Evolutionary conservation across 2,329 filamentous ascomycete genomes (phyloP).

Genomic region (Colletotrichum gloeosporioides): DNA sequence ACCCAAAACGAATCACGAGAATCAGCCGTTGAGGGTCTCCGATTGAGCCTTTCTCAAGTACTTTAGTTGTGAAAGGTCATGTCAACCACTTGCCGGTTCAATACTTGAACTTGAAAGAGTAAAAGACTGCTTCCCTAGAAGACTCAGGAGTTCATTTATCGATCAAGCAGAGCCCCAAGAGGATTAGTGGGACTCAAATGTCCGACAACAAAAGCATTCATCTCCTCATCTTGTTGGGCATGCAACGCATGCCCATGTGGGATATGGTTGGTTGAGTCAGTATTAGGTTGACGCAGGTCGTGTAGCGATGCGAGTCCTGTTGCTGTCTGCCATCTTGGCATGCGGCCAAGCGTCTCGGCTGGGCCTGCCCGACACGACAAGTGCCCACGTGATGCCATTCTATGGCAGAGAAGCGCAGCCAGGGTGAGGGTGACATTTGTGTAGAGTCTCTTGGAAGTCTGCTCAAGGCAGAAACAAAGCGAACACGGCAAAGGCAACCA

Average conservation of each 20-base stretch:
- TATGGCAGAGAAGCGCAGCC: neutral
- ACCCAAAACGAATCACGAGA: neutral
- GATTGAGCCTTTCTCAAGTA: neutral
- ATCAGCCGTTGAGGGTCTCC: neutral
- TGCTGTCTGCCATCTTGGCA: neutral
- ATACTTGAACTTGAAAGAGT: neutral
- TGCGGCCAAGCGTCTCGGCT: neutral
- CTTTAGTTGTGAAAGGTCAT: neutral
- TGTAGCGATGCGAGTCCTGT: neutral
- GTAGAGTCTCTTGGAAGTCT: neutral
- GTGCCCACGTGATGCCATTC: neutral
- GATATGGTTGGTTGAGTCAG: neutral
- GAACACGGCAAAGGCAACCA: neutral
- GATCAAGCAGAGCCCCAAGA: neutral
- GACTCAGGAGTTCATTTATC: neutral
- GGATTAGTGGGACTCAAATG: neutral
- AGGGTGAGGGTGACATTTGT: neutral
- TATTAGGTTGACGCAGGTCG: neutral
- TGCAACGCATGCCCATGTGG: neutral
- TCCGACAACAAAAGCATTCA: neutral
- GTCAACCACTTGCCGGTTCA: neutral
- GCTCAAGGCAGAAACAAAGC: neutral
- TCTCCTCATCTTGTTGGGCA: neutral
- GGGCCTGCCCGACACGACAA: neutral
- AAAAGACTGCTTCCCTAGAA: neutral